Evolutionary conservation across 1,284 basidiomycete genomes (phyloP), one percentile per base, ranked within the genome.

Genomic region (Pyrrhoderma lamaoense): DNA sequence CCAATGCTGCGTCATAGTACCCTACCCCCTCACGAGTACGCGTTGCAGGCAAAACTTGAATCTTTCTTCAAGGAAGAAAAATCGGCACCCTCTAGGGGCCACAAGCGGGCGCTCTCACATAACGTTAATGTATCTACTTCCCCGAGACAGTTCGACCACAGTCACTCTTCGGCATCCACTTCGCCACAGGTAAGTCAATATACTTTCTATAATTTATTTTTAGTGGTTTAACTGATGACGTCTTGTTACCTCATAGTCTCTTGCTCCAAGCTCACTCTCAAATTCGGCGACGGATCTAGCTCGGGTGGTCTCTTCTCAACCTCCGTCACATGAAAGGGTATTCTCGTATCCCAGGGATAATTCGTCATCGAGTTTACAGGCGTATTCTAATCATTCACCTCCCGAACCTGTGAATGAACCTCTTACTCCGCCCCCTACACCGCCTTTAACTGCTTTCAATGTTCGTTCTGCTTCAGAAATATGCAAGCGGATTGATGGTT

Each of bases 401-500:
- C 65, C 63, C 8, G 69, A 69, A 8, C 59, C 63, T 21, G 59
- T 59, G 18, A 31, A 31, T 31, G 64, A 61, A 18, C 58, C 59
- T 18, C 53, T 58, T 47, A 49, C 56, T 39, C 38, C 65, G 42
- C 57, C 65, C 27, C 61, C 64, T 23, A 35, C 65, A 42, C 57
- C 65, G 31, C 61, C 64, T 23, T 59, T 60, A 52, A 70, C 61
- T 45, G 67, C 67, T 23, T 86, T 86, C 70, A 80, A 86, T 59
- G 80, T 75, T 7, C 73, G 76, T 25, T 74, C 72, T 9, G 83
- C 84, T 2, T 75, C 74, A 18, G 75, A 72, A 36, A 73, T 72
- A 51, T 77, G 80, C 58, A 71, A 71, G 31, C 65, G 70, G 39
- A 75, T 80, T 50, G 72, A 79, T 18, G 83, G 84, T 1, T 85